These are phyloP conservation scores for Trypanosoma brucei DNA, from an alignment of 208 protist genomes.

Conservation along the genomic window DNA sequence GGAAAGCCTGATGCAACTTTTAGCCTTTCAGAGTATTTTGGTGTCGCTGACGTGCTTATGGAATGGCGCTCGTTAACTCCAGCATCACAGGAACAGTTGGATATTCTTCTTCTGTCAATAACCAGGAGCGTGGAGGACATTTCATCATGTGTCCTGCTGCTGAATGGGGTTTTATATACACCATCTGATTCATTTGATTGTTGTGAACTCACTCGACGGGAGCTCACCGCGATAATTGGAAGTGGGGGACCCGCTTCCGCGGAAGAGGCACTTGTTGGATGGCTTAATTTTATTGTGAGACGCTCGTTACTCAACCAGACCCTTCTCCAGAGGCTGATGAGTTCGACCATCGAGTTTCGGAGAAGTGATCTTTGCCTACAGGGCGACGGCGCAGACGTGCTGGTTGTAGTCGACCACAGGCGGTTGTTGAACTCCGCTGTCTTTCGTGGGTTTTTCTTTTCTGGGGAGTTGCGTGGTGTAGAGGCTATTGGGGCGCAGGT, in stretches of 20 bases:
- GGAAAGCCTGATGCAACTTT: slow-evolving; percentile 11
- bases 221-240: slow-evolving; percentile 3
- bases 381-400: slow-evolving; percentile 26
- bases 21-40: slow-evolving; percentile 9
- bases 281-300: slow-evolving; percentile 14
- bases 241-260: not conserved
- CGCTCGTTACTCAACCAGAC: slow-evolving; percentile 8
- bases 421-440: slow-evolving; percentile 21
- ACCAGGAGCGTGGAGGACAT: slow-evolving; percentile 1
- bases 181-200: slow-evolving; percentile 1
- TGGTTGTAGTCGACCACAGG: slow-evolving; percentile 23
- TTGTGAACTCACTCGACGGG: not conserved
- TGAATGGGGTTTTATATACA: slow-evolving; percentile 17
- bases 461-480: slow-evolving; percentile 24
- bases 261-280: slow-evolving; percentile 11
- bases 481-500: slow-evolving; percentile 36
- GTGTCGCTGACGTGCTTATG: slow-evolving; percentile 26
- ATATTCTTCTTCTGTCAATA: slow-evolving; percentile 12
- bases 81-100: not conserved
- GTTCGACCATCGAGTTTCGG: not conserved
- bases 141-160: slow-evolving; percentile 13
- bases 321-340: not conserved
- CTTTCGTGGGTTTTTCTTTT: slow-evolving; percentile 41
- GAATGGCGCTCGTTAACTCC: slow-evolving; percentile 22
- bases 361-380: not conserved